These are phyloP conservation scores for Hanseniaspora lachancei DNA, from an alignment of 805 yeast species.

Conservation along the genomic window DNA sequence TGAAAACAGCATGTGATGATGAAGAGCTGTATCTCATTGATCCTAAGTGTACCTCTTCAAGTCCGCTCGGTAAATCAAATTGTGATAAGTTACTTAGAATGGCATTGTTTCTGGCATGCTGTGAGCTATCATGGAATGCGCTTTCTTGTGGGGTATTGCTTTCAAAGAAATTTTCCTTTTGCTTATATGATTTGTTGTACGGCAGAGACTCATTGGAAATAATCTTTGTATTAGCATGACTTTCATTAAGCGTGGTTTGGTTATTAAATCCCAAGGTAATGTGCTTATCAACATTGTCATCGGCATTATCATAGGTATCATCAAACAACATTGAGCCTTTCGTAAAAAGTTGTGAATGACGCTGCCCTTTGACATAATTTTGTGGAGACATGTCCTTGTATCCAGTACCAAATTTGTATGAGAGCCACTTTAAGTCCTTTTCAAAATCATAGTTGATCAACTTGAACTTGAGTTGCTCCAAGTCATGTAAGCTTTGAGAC, in stretches of 20 bases:
- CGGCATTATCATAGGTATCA: not conserved
- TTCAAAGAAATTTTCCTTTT: not conserved
- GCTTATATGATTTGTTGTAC: not conserved
- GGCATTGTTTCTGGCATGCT: not conserved
- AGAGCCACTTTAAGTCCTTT: slow-evolving; percentile 5
- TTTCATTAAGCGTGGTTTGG: not conserved
- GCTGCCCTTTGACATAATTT: not conserved
- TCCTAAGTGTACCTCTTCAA: not conserved
- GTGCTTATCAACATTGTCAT: not conserved
- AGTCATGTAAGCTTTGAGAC: slow-evolving; percentile 2
- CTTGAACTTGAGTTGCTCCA: slow-evolving; percentile 5
- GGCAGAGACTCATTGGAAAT: not conserved
- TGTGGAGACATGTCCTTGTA: not conserved
- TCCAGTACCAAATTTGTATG: slow-evolving; percentile 5
- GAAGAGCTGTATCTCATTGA: slow-evolving; percentile 9
- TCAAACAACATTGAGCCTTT: not conserved
- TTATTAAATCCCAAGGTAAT: not conserved
- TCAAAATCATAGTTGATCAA: slow-evolving; percentile 9
- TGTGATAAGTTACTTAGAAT: not conserved
- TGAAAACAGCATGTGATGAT: not conserved
- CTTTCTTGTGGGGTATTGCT: not conserved
- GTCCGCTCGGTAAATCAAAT: not conserved
- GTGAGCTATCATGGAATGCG: not conserved
- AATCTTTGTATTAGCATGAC: not conserved
- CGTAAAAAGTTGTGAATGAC: not conserved